These are phyloP conservation scores for Fomitiporia mediterranea DNA, from an alignment of 1,284 basidiomycete species.

Conservation along the genomic window DNA sequence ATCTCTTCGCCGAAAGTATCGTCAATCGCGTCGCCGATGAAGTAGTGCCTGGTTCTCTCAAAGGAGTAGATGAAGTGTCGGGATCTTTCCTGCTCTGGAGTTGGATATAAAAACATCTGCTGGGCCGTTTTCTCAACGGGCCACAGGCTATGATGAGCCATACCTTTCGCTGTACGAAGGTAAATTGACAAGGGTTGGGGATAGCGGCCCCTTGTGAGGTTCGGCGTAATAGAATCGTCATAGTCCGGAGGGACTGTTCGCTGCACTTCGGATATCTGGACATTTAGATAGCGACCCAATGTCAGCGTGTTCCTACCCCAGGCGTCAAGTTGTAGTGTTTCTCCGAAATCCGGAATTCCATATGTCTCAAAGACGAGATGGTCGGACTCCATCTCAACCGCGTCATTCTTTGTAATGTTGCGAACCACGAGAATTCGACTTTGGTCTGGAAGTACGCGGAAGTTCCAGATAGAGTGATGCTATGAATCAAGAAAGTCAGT, in stretches of 20 bases:
- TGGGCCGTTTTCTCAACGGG: constrained; percentile 28
- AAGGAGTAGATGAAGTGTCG: neutral
- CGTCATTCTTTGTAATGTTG: constrained; percentile 29
- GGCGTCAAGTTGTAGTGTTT: constrained; percentile 21
- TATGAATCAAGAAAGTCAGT: constrained; percentile 33
- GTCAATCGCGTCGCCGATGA: neutral
- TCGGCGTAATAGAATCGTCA: constrained; percentile 33
- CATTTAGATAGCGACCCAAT: constrained; percentile 31
- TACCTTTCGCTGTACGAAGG: constrained; percentile 33
- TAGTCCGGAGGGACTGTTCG: constrained; percentile 31
- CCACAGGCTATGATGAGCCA: constrained; percentile 39
- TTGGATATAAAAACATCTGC: neutral
- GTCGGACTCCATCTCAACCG: constrained; percentile 26
- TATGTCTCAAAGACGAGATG: constrained; percentile 23
- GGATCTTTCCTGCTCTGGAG: neutral
- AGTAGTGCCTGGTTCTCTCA: neutral
- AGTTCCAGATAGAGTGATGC: constrained; percentile 48
- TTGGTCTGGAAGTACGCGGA: constrained; percentile 40
- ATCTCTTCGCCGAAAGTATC: neutral
- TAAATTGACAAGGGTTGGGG: constrained; percentile 51
- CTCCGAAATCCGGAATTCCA: constrained; percentile 23
- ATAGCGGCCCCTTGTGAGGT: constrained; percentile 28
- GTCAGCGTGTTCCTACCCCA: constrained; percentile 25
- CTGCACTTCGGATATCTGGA: constrained; percentile 47
- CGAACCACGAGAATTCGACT: constrained; percentile 54